These are phyloP conservation scores for Colletotrichum brevisporum DNA, from an alignment of 2,329 filamentous ascomycete species.

Conservation along the genomic window DNA sequence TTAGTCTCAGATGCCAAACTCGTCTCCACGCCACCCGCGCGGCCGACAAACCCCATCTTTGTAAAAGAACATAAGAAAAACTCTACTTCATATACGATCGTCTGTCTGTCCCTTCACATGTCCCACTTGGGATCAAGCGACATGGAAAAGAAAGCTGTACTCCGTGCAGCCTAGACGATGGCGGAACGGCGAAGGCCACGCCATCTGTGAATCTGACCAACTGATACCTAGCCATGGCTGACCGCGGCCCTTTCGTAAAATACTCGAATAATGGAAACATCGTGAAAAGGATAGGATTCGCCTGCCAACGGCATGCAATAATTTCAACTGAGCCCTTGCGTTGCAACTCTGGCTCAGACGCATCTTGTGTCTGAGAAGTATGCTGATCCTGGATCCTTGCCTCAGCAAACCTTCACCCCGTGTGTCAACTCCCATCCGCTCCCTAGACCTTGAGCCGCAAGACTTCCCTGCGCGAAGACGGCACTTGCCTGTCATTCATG, in stretches of 20 bases:
- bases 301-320: neutral
- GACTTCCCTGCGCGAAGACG: neutral
- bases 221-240: too few relatives aligned
- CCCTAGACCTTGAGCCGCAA: constrained; percentile 15
- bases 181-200: too few relatives aligned
- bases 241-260: too few relatives aligned
- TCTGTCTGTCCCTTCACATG: neutral
- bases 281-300: neutral
- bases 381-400: constrained; percentile 31
- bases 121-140: neutral
- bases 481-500: constrained; percentile 27
- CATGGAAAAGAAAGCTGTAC: too few relatives aligned
- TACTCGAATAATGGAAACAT: too few relatives aligned
- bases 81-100: too few relatives aligned
- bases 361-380: constrained; percentile 5
- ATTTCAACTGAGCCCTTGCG: constrained; percentile 9
- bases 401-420: constrained; percentile 8
- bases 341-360: constrained; percentile 22
- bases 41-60: constrained; percentile 7
- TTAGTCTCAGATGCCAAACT: constrained; percentile 42
- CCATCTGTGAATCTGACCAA: too few relatives aligned
- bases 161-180: too few relatives aligned
- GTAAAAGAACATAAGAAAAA: too few relatives aligned
- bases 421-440: constrained; percentile 1
- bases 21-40: constrained; percentile 27